Conservation (phyloP, 305 asterid species). For the Fraxinus platypoda region DNA sequence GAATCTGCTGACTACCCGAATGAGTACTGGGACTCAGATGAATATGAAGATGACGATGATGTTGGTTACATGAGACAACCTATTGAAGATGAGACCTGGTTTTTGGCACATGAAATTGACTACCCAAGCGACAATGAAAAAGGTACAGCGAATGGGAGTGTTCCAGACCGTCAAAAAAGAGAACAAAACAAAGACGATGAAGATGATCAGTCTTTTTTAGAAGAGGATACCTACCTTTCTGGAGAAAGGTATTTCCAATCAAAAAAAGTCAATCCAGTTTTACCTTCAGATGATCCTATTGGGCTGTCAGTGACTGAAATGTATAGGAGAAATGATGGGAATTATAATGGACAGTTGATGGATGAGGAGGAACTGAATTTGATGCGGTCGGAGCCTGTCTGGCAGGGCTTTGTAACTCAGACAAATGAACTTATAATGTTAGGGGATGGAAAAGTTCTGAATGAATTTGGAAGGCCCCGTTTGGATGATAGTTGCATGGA, state of each 20-base stretch:
- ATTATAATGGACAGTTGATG: constrained; percentile 88
- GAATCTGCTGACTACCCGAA: constrained; percentile 86
- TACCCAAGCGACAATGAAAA: constrained; percentile 97
- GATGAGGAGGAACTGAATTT: constrained; percentile 81
- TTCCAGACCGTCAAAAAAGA: constrained; percentile 73
- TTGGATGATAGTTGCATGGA: constrained; percentile 68
- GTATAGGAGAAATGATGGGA: constrained; percentile 46
- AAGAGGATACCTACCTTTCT: constrained; percentile 90
- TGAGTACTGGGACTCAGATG: constrained; percentile 99
- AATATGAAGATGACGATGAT: constrained; percentile 94
- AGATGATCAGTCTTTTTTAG: constrained; percentile 88
- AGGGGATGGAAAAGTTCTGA: constrained; percentile 56
- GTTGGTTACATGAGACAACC: constrained; percentile 98
- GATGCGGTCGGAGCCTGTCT: constrained; percentile 86
- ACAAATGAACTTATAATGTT: constrained; percentile 70
- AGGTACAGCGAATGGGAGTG: constrained; percentile 74
- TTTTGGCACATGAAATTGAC: constrained; percentile 96
- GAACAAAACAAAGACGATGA: constrained; percentile 71
- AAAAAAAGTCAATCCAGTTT: constrained; percentile 54
- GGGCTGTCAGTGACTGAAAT: constrained; percentile 48
- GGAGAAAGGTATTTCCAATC: constrained; percentile 77
- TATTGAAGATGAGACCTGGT: constrained; percentile 96
- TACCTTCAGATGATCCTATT: constrained; percentile 54
- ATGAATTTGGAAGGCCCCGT: constrained; percentile 58
- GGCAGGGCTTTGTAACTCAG: constrained; percentile 94